Conservation (phyloP, 768 basidiomycete species). For the Boletus pseudo-olivaceus region DNA sequence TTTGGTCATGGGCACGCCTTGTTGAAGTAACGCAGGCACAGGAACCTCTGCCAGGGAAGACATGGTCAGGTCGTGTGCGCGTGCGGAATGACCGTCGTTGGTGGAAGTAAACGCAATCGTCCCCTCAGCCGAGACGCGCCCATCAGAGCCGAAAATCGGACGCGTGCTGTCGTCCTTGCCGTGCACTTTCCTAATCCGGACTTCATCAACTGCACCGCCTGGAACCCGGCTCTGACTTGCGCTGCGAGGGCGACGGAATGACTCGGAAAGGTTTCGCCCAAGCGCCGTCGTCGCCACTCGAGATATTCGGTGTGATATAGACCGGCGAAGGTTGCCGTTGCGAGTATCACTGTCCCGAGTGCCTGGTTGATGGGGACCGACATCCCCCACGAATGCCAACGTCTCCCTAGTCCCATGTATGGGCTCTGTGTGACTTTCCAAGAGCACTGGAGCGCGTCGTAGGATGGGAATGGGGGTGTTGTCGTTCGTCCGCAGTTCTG, state of each 20-base stretch:
- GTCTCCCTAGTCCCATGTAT: constrained; percentile 5
- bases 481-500: not conserved
- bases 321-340: constrained; percentile 24
- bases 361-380: not conserved
- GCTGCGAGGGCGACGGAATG: constrained; percentile 13
- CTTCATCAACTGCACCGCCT: not conserved
- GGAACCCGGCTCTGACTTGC: not conserved
- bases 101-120: not conserved
- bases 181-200: constrained; percentile 26
- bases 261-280: constrained; percentile 29
- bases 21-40: constrained; percentile 55
- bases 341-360: not conserved
- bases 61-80: constrained; percentile 5
- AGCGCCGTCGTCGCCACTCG: constrained; percentile 30
- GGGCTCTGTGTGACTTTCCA: constrained; percentile 31
- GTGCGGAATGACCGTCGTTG: not conserved
- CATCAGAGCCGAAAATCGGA: not conserved
- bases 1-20: constrained; percentile 77
- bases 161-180: not conserved
- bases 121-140: not conserved
- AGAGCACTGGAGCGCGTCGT: constrained; percentile 37
- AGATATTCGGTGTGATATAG: constrained; percentile 37
- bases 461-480: constrained; percentile 24
- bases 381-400: not conserved
- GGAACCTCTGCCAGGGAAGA: constrained; percentile 36